phyloP scores from a whole-genome alignment of 2,329 filamentous ascomycete genomes.

The Calonectria honghensis region DNA sequence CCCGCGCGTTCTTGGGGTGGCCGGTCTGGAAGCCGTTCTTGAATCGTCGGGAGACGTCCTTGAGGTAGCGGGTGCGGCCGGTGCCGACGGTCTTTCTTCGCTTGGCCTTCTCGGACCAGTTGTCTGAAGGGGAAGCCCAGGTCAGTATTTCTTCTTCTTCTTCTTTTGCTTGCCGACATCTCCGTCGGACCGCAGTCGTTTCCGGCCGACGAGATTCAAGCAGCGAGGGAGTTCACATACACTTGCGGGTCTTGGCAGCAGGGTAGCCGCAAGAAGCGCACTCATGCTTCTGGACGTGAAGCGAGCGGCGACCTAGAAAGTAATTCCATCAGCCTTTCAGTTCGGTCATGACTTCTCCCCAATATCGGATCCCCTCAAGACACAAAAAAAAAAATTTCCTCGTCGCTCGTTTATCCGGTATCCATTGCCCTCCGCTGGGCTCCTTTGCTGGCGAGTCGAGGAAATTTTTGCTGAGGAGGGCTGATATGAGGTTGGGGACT shows the following conservation, averaged over 20 bases:
- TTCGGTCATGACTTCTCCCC: slow-evolving; percentile 29
- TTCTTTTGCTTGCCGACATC: neutral
- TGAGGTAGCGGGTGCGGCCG: slow-evolving; percentile 96
- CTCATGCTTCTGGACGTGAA: slow-evolving; percentile 99
- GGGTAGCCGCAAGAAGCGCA: slow-evolving; percentile 98
- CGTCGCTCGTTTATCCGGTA: slow-evolving; percentile 41
- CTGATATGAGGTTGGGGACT: slow-evolving; percentile 34
- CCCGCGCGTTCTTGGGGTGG: slow-evolving; percentile 87
- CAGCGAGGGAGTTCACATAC: slow-evolving; percentile 77
- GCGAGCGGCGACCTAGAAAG: slow-evolving; percentile 88
- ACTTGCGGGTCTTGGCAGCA: slow-evolving; percentile 97
- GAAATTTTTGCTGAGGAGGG: slow-evolving; percentile 35
- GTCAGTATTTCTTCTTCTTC: slow-evolving; percentile 45
- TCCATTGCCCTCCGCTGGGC: slow-evolving; percentile 40
- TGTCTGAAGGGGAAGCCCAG: slow-evolving; percentile 76
- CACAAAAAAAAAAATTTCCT: slow-evolving; percentile 43
- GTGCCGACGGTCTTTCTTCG: slow-evolving; percentile 99
- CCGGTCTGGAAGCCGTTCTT: slow-evolving; percentile 98
- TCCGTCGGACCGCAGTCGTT: slow-evolving; percentile 38
- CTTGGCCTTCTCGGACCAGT: slow-evolving; percentile 99
- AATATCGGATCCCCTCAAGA: slow-evolving; percentile 26
- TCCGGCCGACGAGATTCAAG: slow-evolving; percentile 33
- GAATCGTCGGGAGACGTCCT: slow-evolving; percentile 93
- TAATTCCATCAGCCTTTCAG: slow-evolving; percentile 52
- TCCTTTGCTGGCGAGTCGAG: slow-evolving; percentile 41